Conservation (phyloP, 2,329 filamentous ascomycete species). For the Hypoxylon sp. region DNA sequence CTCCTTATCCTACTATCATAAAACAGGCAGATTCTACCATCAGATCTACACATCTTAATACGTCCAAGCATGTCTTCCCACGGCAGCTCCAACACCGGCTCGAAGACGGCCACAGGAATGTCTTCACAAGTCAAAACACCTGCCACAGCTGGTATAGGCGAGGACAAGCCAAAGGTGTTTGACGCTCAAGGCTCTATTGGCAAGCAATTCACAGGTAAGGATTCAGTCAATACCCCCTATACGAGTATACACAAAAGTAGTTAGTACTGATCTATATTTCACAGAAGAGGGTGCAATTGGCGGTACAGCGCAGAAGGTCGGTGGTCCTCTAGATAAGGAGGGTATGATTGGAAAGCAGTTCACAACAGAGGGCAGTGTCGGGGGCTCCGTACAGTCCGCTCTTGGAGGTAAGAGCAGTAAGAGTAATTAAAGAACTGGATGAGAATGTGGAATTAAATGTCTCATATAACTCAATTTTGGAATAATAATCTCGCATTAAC, state of each 20-base stretch:
- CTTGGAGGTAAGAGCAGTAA: conserved; percentile 58
- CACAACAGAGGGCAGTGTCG: conserved; percentile 66
- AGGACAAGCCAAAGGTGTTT: conserved; percentile 59
- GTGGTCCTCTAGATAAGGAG: conserved; percentile 65
- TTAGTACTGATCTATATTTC: conserved; percentile 10
- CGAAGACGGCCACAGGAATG: conserved; percentile 51
- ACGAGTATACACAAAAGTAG: too few relatives aligned
- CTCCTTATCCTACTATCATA: not conserved
- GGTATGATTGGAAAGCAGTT: conserved; percentile 70
- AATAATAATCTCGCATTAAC: too few relatives aligned
- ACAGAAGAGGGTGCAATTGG: conserved; percentile 65
- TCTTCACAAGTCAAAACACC: conserved; percentile 51
- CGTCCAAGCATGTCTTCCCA: conserved; percentile 50
- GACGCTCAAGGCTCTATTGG: conserved; percentile 67
- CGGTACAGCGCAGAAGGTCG: conserved; percentile 64
- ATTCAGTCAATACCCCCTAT: not conserved
- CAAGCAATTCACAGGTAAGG: conserved; percentile 68
- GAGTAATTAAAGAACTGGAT: conserved; percentile 48
- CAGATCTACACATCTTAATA: conserved; percentile 1
- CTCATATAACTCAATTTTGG: not conserved
- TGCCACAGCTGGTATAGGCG: conserved; percentile 52
- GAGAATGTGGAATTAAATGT: not conserved
- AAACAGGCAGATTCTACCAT: not conserved
- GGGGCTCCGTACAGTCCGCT: conserved; percentile 65
- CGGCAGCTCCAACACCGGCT: conserved; percentile 53